phyloP scores from a whole-genome alignment of 257 asterid species.

The Fraxinus anomala region DNA sequence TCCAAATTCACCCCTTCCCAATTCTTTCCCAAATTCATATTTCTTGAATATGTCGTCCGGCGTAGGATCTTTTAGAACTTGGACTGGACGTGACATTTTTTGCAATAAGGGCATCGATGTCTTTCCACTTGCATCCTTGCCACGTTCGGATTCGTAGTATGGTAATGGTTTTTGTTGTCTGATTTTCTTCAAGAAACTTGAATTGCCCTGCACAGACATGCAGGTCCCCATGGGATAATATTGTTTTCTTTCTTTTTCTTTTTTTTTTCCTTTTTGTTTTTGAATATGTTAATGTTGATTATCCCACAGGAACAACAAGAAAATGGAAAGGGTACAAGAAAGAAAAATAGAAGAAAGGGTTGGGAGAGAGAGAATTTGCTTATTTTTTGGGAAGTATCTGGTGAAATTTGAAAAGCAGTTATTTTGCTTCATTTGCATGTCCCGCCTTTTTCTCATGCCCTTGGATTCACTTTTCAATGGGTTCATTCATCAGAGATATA shows the following conservation, averaged over 20 bases:
- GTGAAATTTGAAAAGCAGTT: constrained; percentile 14
- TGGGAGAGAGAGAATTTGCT: constrained; percentile 16
- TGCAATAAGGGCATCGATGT: constrained; percentile 18
- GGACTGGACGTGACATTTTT: constrained; percentile 43
- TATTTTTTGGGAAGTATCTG: constrained; percentile 26
- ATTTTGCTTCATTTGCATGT: constrained; percentile 23
- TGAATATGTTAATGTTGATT: background rate
- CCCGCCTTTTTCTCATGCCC: constrained; percentile 50
- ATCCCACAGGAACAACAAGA: constrained; percentile 46
- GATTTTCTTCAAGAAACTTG: constrained; percentile 37
- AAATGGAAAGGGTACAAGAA: constrained; percentile 29
- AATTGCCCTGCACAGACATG: constrained; percentile 54
- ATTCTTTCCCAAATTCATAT: constrained; percentile 68
- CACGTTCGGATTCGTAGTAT: constrained; percentile 21
- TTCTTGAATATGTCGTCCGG: constrained; percentile 47
- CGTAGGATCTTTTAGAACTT: constrained; percentile 47
- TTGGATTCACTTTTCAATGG: background rate
- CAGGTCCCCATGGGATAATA: constrained; percentile 77
- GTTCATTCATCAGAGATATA: background rate
- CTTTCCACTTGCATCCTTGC: constrained; percentile 23
- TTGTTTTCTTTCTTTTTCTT: background rate
- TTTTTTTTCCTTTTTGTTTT: background rate
- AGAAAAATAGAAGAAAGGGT: constrained; percentile 14
- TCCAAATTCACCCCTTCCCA: constrained; percentile 91
- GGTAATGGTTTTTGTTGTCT: constrained; percentile 18